Base-by-base conservation (phyloP, 2,329 filamentous ascomycete genomes). In the Colletotrichum truncatum region DNA sequence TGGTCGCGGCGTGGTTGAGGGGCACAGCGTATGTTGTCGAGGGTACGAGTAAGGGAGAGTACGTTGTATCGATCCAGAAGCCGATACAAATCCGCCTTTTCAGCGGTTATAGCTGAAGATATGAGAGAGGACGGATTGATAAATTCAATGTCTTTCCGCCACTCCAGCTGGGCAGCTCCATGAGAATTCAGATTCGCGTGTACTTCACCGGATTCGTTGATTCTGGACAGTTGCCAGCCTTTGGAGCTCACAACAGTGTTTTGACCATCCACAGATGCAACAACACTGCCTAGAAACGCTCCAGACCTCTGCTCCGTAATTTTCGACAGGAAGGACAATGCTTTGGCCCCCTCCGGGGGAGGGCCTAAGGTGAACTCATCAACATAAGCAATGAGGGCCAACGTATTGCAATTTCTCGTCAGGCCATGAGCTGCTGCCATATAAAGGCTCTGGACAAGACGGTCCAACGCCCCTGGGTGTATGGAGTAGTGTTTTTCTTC, bases 401-500 rank as follows among this genome's bases (percentile, higher is more conserved):
- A 39, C 4, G 48, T 48, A 4, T 14, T 28, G 30, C 48, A 61
- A 14, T 54, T 54, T 4, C 49, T 16, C 2, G 58, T 54, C 3
- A 61, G 48, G 14, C 58, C 58, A 14, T 14, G 48, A 2, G 58
- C 39, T 8, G 16, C 39, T 3, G 58, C 58, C 14, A 54, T 32
- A 3, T 54, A 61, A 26, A 61, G 16, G 48, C 48, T 54, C 28
- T 61, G 58, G 5, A 54, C 48, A 14, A 55, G 39, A 28, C 58
- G 48, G n/a, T 55, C 58, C 16, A 61, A 30, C 3, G 39, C 39
- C 8, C 49, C 58, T 9, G 49, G 49, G 9, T 54, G 49, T 28
- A 61, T 11, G 7, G 58, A 55, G 38, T 61, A 61, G 49, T 55
- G 55, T 2, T 8, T 53, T 12, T 61, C 58, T 9, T 61, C 58